A percentile compares a stretch with the other conserved stretches of the same genome.
phyloP scores from a whole-genome alignment of 495 filamentous ascomycete genomes.

The Neurospora hispaniola region DNA sequence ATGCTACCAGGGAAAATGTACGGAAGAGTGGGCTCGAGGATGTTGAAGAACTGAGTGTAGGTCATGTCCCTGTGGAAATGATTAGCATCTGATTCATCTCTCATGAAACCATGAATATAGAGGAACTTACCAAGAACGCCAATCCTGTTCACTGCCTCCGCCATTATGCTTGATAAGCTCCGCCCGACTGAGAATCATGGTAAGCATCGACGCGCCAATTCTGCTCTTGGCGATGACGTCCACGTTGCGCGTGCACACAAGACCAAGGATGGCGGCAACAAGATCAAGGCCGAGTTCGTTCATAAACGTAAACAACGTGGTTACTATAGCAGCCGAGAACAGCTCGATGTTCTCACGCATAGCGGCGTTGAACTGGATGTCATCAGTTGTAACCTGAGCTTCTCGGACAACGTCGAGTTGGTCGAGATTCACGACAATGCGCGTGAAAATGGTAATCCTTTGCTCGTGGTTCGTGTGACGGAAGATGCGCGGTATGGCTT shows the following conservation, averaged over 20 bases:
- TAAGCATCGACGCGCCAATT: slow-evolving; percentile 79
- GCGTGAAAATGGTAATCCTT: slow-evolving; percentile 84
- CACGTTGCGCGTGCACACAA: slow-evolving; percentile 75
- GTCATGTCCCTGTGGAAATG: slow-evolving; percentile 37
- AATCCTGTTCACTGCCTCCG: slow-evolving; percentile 55
- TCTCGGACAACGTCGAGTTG: slow-evolving; percentile 76
- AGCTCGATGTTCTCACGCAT: slow-evolving; percentile 87
- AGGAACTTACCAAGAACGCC: slow-evolving; percentile 64
- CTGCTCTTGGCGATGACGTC: slow-evolving; percentile 68
- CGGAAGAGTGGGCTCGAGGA: slow-evolving; percentile 68
- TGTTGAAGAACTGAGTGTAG: slow-evolving; percentile 80
- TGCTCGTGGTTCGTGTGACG: slow-evolving; percentile 86
- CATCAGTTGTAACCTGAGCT: slow-evolving; percentile 57
- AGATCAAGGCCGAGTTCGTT: slow-evolving; percentile 85
- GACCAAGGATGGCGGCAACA: slow-evolving; percentile 74
- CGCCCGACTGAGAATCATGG: slow-evolving; percentile 88
- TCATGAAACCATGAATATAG: not conserved
- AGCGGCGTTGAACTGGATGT: slow-evolving; percentile 55
- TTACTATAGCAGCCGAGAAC: slow-evolving; percentile 80
- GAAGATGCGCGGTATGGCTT: slow-evolving; percentile 88
- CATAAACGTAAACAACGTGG: slow-evolving; percentile 74
- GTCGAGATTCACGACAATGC: slow-evolving; percentile 92
- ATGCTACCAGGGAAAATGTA: slow-evolving; percentile 80
- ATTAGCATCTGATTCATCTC: slow-evolving; percentile 6
- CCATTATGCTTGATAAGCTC: slow-evolving; percentile 81